Base-by-base conservation (phyloP, 768 basidiomycete species). In the Lactifluus pinguis region DNA sequence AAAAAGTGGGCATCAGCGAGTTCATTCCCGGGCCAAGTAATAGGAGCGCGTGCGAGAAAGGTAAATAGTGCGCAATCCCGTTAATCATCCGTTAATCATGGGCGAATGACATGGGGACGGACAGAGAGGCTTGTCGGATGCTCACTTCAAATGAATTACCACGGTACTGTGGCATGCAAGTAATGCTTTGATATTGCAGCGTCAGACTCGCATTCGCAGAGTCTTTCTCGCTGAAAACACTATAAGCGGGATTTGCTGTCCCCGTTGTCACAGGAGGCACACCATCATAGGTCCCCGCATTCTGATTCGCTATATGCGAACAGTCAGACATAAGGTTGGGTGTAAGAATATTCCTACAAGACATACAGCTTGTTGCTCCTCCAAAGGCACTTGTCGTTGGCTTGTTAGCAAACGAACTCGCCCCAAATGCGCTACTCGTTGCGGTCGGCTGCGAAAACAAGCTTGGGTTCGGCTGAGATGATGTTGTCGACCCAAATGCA, bases 131-230 rank as follows among this genome's bases (percentile, higher is more conserved):
- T 38, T 60, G 67, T 14, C 19, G 13, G 53, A 50, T n/a, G 68
- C 73, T 60, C 62, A 76, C 63, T 69, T 77, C 69, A 63, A 89
- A 81, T 21, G 91, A 94, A 62, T 80, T 84, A 45, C 87, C 86
- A 60, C 79, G 73, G 69, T 93, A 95, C 17, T 80, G 79, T 15
- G 87, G 87, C 79, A 87, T 90, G 64, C 85, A 86, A 17, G 85
- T 81, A 56, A 92, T 92, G 41, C 85, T 81, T 72, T 95, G 92
- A 71, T 87, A 95, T 62, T 89, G 86, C 45, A 87, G 76, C 5
- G 76, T 81, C 13, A 73, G 60, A 53, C 54, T 75, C 17, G 75
- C 65, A 59, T 74, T 79, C 9, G 73, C 69, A 15, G 74, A 67
- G 65, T 94, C 92, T 66, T 90, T 90, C 69, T 94, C 92, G 39